Percentiles rank a stretch among this genome's conserved stretches.
Evolutionary conservation across 306 rosid species (phyloP).

Genomic region (Cicer arietinum): DNA sequence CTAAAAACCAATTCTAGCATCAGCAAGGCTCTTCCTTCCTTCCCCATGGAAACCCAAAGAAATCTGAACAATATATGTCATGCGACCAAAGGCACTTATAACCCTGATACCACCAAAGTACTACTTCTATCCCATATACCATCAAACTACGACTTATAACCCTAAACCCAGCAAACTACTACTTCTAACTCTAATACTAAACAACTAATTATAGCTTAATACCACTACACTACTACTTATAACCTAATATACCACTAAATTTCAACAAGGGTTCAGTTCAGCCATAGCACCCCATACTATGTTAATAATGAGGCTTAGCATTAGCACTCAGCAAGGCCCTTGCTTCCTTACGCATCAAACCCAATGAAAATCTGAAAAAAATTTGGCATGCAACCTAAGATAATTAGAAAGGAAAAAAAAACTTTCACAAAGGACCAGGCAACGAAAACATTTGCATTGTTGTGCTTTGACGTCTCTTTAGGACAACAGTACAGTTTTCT

Average conservation of each 20-base stretch:
- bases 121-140: conserved; percentile 10
- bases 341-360: not conserved
- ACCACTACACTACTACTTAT: not conserved
- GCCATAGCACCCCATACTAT: not conserved
- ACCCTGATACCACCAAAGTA: conserved; percentile 12
- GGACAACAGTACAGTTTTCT: conserved; percentile 19
- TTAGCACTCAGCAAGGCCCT: conserved; percentile 4
- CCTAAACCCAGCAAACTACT: not conserved
- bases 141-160: not conserved
- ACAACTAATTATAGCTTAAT: not conserved
- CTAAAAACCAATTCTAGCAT: not conserved
- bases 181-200: not conserved
- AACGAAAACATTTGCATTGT: not conserved
- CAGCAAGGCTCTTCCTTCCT: not conserved
- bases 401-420: not conserved
- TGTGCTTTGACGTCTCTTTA: conserved; percentile 8
- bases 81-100: not conserved
- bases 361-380: not conserved
- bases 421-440: not conserved
- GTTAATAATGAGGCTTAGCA: not conserved
- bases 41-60: conserved; percentile 1
- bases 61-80: not conserved
- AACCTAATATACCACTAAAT: not conserved
- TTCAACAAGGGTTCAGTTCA: conserved; percentile 11
- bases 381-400: not conserved